These are phyloP conservation scores for Arthroderma uncinatum DNA, from an alignment of 2,329 filamentous ascomycete species.

Conservation along the genomic window DNA sequence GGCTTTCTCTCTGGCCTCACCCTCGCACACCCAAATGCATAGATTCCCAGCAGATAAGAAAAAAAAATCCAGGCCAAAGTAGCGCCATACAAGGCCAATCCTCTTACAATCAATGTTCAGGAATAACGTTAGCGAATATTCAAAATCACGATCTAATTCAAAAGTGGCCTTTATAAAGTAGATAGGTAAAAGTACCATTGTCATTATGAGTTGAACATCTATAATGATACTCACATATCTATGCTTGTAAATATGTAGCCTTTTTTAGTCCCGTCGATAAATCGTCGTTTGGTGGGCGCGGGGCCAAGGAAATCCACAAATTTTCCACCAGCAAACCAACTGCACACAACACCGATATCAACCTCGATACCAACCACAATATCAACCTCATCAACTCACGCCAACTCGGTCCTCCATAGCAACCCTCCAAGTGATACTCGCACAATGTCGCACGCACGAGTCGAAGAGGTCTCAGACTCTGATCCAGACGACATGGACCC, in stretches of 20 bases:
- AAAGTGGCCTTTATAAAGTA: too few species aligned
- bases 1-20: too few species aligned
- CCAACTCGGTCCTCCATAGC: too few species aligned
- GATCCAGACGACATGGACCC: conserved; percentile 85
- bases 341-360: background rate
- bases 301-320: background rate
- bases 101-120: too few species aligned
- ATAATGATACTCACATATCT: too few species aligned
- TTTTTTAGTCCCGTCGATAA: too few species aligned
- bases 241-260: too few species aligned
- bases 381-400: too few species aligned
- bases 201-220: too few species aligned
- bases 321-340: background rate
- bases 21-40: background rate
- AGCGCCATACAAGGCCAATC: background rate
- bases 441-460: conserved; percentile 63
- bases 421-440: background rate
- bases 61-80: background rate
- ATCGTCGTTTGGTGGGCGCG: too few species aligned
- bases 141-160: background rate
- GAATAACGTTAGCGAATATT: background rate
- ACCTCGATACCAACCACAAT: background rate
- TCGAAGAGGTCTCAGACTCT: conserved; percentile 85
- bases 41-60: background rate
- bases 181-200: too few species aligned